Evolutionary conservation across 805 yeast species (phyloP).

Genomic region (Yarrowia alimentaria): DNA sequence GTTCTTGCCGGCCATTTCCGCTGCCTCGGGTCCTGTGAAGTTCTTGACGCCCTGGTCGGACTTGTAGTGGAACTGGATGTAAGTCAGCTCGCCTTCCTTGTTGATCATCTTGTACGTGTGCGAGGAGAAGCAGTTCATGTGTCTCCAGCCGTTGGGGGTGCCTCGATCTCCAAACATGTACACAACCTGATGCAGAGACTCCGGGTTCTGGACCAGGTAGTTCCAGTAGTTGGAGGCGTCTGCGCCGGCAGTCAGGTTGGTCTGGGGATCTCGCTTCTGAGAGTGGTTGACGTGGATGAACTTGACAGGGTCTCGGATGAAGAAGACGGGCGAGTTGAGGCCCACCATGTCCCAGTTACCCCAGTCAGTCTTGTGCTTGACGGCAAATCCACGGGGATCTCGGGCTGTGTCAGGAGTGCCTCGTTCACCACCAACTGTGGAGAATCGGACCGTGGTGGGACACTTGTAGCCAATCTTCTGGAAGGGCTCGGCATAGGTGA

Average conservation of each 20-base stretch:
- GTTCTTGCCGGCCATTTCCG: constrained; percentile 58
- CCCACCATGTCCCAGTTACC: constrained; percentile 83
- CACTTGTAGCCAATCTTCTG: constrained; percentile 72
- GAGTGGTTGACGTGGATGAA: constrained; percentile 88
- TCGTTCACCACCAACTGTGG: constrained; percentile 83
- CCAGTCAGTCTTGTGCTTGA: constrained; percentile 78
- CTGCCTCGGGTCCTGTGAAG: constrained; percentile 41
- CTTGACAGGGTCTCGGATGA: constrained; percentile 79
- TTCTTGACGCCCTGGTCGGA: constrained; percentile 60
- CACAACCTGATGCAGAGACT: constrained; percentile 72
- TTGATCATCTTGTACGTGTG: constrained; percentile 75
- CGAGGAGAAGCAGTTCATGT: constrained; percentile 83
- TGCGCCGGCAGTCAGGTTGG: constrained; percentile 54
- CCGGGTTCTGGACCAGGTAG: constrained; percentile 69
- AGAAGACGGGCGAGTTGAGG: constrained; percentile 84
- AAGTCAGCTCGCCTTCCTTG: constrained; percentile 70
- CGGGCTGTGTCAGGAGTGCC: constrained; percentile 82
- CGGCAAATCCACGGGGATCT: constrained; percentile 84
- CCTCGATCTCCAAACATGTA: constrained; percentile 77
- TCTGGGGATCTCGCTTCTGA: constrained; percentile 79
- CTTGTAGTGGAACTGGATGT: constrained; percentile 74
- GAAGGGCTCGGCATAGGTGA: constrained; percentile 66
- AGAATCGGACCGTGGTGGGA: constrained; percentile 65
- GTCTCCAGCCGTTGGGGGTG: constrained; percentile 71
- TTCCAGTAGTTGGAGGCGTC: constrained; percentile 87